Evolutionary conservation across 768 basidiomycete species (phyloP), one percentile per base, ranked within the genome.

Genomic region (Serendipita sp.): DNA sequence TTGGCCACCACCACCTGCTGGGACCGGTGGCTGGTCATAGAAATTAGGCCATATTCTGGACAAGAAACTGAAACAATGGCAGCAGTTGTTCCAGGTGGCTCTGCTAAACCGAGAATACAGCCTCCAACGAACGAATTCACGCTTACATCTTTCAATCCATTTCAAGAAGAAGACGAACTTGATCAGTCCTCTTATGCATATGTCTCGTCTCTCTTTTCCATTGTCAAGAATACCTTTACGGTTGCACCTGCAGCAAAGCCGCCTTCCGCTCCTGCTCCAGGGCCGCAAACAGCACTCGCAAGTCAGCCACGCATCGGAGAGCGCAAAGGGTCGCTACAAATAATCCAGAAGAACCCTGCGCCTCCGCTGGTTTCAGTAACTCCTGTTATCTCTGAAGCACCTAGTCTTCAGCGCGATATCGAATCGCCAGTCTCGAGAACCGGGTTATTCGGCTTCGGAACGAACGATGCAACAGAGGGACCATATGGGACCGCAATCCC

Each of bases 101-200:
- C 56, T 52, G n/a, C 18, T 16, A 52, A 18, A 23, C 18, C 32
- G 18, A 52, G 48, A 52, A 52, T 23, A 32, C 48, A 52, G 16
- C 48, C 48, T 34, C 48, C 48, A 52, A 10, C 48, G 8, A 52
- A 52, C 48, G 32, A 18, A 23, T 52, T 52, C 32, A 52, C 66
- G 70, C 75, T 93, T 65, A 93, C 91, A 34, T 88, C 88, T 60
- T 91, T 88, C 79, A 92, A 92, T 72, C 89, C 89, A 3, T 93
- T 91, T 76, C 84, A 88, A n/a, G 89, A 91, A 71, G 91, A 93
- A 72, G 90, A 92, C 71, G 91, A 92, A 74, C 83, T 89, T 71
- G 90, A 91, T 68, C 86, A 89, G 69, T 86, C 89, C 5, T 91
- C 88, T 15, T 91, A 90, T 72, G 85, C 88, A 4, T 78, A 92